Base-by-base conservation (phyloP, 1,284 basidiomycete species). In the Mycosarcoma mackinlayi region DNA sequence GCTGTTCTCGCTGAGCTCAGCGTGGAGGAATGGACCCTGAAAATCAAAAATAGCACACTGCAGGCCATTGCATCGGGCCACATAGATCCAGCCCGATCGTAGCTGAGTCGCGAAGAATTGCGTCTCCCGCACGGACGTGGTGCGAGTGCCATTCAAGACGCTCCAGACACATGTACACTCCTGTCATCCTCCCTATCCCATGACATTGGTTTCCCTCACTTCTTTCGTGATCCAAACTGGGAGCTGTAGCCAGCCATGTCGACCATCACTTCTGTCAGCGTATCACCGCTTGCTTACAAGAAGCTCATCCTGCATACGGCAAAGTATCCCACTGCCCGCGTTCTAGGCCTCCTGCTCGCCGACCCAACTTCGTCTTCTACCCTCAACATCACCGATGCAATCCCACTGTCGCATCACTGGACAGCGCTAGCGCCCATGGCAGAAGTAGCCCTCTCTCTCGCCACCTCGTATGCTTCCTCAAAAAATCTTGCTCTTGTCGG, bases 371-470 rank as follows among this genome's bases (percentile, higher is more conserved):
- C 49, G 16, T 48, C 56, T 1, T 27, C 25, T 19, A 27, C 13
- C 6, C 11, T 57, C 19, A 50, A 23, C 25, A 57, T 73, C 23
- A 33, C 33, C 23, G 56, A 64, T 41, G 40, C 52, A 10, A 47
- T 73, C 28, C 70, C 70, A 6, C 65, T 73, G 23, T 64, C 58
- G 25, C 70, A 73, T 38, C 70, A 73, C 57, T 73, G 70, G 70
- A 73, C 64, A 4, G 31, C 55, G 1, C 60, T 73, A 18, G 50
- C 61, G 3, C 65, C 70, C 7, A 64, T 68, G 41, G 65, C 65
- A 3, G 70, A 73, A 35, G 70, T 53, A 3, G 70, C 59, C 0
- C 51, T 73, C 1, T 53, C 65, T 2, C 57, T 73, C 8, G 57
- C 68, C 5, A 49, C 55, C 8, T 37, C 59, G 1, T 61, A 64